Base-by-base conservation (phyloP, 2,329 filamentous ascomycete genomes). In the Aspergillus latus region DNA sequence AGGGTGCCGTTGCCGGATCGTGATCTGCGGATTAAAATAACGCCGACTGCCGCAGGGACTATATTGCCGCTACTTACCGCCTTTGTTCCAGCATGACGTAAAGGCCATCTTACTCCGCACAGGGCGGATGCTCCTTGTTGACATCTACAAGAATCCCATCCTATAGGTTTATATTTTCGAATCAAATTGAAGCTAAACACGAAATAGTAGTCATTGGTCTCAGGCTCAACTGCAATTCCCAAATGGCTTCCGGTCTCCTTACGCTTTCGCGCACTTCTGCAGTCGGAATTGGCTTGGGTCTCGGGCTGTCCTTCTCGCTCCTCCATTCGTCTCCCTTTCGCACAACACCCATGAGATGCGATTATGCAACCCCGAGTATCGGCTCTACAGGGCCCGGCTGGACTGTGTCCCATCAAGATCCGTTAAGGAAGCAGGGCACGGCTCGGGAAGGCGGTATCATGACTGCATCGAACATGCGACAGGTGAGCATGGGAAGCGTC, bases 401-500 rank as follows among this genome's bases (percentile, higher is more conserved):
- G 69, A 56, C 68, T 5, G 46, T 72, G 1, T 44, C 63, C 26
- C 15, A 60, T 9, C 61, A 67, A 2, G 65, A 69, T 34, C 57
- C 65, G 7, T 36, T 63, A 9, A 59, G 59, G 50, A 69, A 72
- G 59, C 65, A 74, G 57, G 62, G 65, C 30, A 55, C 56, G 2
- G 59, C 7, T 30, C 32, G 49, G 1, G 52, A 49, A 8, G 59
- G 49, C 39, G 62, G 67, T 5, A 57, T 72, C n/a, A 49, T 74
- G 54, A 72, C 66, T 9, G 65, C 68, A 15, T 65, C 65, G 26
- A 73, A 69, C 36, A 74, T 78, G 64, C 72, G 73, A 13, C 76
- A 79, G 63, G 68, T 78, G 45, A 78, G 75, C 60, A 45, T 78
- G 53, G 77, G 77, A 1, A 77, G 76, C 58, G 73, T 78, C 7